Evolutionary conservation across 2,329 filamentous ascomycete genomes (phyloP), one percentile per base, ranked within the genome.

Genomic region (Dothistroma septosporum): DNA sequence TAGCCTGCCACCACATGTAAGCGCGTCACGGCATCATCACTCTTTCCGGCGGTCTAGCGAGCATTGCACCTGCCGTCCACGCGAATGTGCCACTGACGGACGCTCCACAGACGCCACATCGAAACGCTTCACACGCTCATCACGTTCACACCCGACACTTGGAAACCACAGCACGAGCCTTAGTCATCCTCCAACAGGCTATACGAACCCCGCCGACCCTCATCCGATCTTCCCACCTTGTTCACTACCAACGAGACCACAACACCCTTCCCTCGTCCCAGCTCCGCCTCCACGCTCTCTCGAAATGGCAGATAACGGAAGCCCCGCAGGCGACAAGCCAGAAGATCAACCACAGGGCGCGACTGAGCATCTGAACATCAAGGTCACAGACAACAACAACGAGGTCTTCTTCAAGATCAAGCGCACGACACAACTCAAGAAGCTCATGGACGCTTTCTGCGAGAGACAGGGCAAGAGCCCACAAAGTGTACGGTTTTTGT

Each of bases 331-430:
- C 65, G 69, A 75, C 44, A 74, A 75, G 68, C 76, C 76, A 47
- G 79, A 80, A 70, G 61, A 62, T 79, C 80, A 60, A 47, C 28
- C 50, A 53, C 50, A 53, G 19, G 50, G 50, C 50, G 59, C 65
- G 8, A 80, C 80, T 32, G 93, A 97, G 79, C 94, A 99, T 77
- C 82, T 99, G 5, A 99, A 99, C 80, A 97, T 99, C 80, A 99
- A 99, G 77, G 94, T 99, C 14, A 97, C 94, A 0, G 94, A 99
- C 71, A 97, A 96, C 80, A 97, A 97, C 81, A 99, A 99, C 76
- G 94, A 99, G 76, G 93, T 99, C 71, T 99, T 97, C 78, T 99
- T 99, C 83, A 99, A 99, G 83, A 99, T 99, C 81, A 99, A 99
- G 87, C 86, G 92, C 41, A 92, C 89, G 22, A 99, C 94, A 0